Conservation (phyloP, 169 alveolate genomes). For the Amoebophrya sp. region DNA sequence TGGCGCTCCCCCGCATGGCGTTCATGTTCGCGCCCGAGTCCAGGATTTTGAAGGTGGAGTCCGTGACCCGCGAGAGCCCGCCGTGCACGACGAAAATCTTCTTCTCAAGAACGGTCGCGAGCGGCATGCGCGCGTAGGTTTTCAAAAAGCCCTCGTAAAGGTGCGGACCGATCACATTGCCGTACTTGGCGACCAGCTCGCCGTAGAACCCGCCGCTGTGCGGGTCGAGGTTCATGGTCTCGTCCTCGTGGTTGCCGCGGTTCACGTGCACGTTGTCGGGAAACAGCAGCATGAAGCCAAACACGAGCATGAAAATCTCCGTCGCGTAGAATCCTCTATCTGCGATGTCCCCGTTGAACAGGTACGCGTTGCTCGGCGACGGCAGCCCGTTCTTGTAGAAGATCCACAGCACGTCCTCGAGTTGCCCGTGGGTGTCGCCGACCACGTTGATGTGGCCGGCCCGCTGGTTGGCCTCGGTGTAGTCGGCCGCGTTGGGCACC, state of each 20-base stretch:
- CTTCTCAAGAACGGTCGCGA: constrained; percentile 52
- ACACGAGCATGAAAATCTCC: constrained; percentile 51
- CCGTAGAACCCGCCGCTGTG: too few species aligned
- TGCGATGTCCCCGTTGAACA: constrained; percentile 76
- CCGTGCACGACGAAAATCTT: constrained; percentile 62
- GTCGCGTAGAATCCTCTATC: constrained; percentile 65
- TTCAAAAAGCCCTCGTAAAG: constrained; percentile 54
- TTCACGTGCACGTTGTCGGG: constrained; percentile 53
- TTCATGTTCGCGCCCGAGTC: too few species aligned
- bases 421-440: constrained; percentile 78
- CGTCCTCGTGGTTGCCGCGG: constrained; percentile 68
- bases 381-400: constrained; percentile 68
- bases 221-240: constrained; percentile 58
- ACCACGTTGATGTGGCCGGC: constrained; percentile 48
- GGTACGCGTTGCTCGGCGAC: constrained; percentile 31
- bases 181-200: constrained; percentile 42
- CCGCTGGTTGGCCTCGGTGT: too few species aligned
- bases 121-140: constrained; percentile 51
- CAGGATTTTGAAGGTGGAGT: too few species aligned
- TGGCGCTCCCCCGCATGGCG: too few species aligned
- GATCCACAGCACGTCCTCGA: constrained; percentile 68
- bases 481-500: too few species aligned
- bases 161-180: constrained; percentile 48
- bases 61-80: too few species aligned
- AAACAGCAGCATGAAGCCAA: constrained; percentile 53